Evolutionary conservation across 2,329 filamentous ascomycete genomes (phyloP).

Genomic region (Monilinia polystroma): DNA sequence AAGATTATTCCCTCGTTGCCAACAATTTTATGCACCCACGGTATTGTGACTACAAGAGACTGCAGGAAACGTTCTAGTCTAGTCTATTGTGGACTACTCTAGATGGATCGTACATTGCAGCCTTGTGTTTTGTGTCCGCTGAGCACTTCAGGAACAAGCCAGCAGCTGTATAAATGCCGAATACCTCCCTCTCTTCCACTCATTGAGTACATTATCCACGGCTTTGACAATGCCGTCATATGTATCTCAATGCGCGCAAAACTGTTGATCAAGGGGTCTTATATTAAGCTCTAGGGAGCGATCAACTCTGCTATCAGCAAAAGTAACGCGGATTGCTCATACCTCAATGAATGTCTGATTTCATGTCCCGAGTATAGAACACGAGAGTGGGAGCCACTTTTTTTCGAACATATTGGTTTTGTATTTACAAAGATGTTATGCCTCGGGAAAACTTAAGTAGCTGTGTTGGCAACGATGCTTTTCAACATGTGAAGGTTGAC

Average conservation of each 20-base stretch:
- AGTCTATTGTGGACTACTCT: background rate
- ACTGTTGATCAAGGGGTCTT: background rate
- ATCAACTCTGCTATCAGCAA: background rate
- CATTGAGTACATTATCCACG: background rate
- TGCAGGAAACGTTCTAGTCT: background rate
- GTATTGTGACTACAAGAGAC: background rate
- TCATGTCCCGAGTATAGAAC: background rate
- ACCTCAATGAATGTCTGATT: background rate
- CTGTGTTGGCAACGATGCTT: too few species aligned
- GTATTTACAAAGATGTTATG: background rate
- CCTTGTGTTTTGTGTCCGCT: background rate
- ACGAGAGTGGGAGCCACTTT: background rate
- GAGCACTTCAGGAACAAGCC: background rate
- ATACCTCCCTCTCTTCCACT: background rate
- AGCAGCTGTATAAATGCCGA: background rate
- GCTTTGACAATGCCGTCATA: background rate
- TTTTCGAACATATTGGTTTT: background rate
- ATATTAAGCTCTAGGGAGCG: background rate
- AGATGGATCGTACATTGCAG: background rate
- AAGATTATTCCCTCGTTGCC: background rate
- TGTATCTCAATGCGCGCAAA: background rate
- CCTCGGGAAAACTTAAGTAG: background rate
- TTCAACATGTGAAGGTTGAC: background rate
- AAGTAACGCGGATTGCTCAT: background rate
- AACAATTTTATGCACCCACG: background rate